phyloP scores from a whole-genome alignment of 805 yeast genomes.

The Wickerhamiella sorbophila region DNA sequence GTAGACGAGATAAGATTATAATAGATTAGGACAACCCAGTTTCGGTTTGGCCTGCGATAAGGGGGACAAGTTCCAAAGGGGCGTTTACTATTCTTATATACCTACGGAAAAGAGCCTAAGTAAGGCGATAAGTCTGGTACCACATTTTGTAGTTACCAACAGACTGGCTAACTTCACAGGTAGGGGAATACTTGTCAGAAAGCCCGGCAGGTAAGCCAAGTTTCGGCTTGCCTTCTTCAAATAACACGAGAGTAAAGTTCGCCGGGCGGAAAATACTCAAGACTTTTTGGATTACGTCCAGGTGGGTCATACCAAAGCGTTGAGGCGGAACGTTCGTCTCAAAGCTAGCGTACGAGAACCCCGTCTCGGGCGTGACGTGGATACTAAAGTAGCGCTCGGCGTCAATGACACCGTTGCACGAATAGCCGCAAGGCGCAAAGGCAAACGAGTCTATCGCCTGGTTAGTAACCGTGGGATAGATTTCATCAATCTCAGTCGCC shows the following conservation, averaged over 20 bases:
- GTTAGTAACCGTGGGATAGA: constrained; percentile 30
- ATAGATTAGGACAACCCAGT: no score
- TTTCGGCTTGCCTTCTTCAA: background rate
- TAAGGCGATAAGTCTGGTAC: background rate
- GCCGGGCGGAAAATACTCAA: constrained; percentile 58
- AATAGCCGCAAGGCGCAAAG: constrained; percentile 88
- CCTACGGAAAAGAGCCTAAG: no score
- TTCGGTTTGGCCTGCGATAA: no score
- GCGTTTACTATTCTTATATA: no score
- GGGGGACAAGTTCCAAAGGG: no score
- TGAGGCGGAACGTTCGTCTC: constrained; percentile 65
- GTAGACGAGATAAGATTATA: no score
- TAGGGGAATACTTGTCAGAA: background rate
- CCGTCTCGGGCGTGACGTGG: constrained; percentile 87
- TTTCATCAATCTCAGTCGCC: constrained; percentile 43
- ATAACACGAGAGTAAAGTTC: constrained; percentile 43
- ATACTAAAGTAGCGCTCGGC: constrained; percentile 60
- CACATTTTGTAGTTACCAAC: background rate
- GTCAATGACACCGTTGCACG: constrained; percentile 66
- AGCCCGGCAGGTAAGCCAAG: background rate
- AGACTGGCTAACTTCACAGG: background rate
- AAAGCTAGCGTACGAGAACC: constrained; percentile 93
- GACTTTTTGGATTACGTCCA: constrained; percentile 45
- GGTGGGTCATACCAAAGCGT: constrained; percentile 30
- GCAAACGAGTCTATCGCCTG: constrained; percentile 66